Percentiles rank a stretch among this genome's conserved stretches.
Conservation (phyloP, 331 rosid genomes). For the Phaseolus coccineus region DNA sequence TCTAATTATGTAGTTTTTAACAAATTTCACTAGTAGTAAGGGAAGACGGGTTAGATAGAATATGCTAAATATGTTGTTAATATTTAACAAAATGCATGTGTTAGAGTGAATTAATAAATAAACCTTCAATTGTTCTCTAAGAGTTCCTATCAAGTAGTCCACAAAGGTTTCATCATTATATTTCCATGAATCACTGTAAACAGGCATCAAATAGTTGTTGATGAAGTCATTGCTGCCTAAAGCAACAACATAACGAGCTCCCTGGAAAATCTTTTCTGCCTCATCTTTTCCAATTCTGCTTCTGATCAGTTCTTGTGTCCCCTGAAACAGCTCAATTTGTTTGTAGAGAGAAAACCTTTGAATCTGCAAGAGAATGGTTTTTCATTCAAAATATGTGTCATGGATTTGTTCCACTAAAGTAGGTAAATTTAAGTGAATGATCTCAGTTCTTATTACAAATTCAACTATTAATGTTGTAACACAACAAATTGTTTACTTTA, state of each 20-base stretch:
- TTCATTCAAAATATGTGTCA: slow-evolving; percentile 1
- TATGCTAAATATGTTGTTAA: too few relatives aligned
- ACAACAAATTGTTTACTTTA: not conserved
- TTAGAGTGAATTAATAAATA: not conserved
- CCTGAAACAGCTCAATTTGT: slow-evolving; percentile 81
- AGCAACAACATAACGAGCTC: slow-evolving; percentile 78
- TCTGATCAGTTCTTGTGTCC: slow-evolving; percentile 65
- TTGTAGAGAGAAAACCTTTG: slow-evolving; percentile 76
- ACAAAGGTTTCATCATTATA: slow-evolving; percentile 79
- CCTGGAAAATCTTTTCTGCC: slow-evolving; percentile 74
- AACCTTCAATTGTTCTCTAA: slow-evolving; percentile 70
- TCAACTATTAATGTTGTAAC: not conserved
- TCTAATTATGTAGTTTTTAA: not conserved
- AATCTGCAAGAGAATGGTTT: slow-evolving; percentile 57
- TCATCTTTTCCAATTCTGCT: slow-evolving; percentile 62
- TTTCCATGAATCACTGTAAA: slow-evolving; percentile 80
- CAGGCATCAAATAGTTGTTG: slow-evolving; percentile 90
- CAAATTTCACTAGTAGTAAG: not conserved
- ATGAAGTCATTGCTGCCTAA: slow-evolving; percentile 96
- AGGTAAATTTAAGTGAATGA: not conserved
- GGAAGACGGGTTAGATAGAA: too few relatives aligned
- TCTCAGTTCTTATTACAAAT: not conserved
- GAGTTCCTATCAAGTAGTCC: slow-evolving; percentile 70
- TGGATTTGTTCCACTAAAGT: not conserved
- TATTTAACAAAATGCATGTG: not conserved